Conservation (phyloP, 1,284 basidiomycete species). For the Rhizoctonia solani region DNA sequence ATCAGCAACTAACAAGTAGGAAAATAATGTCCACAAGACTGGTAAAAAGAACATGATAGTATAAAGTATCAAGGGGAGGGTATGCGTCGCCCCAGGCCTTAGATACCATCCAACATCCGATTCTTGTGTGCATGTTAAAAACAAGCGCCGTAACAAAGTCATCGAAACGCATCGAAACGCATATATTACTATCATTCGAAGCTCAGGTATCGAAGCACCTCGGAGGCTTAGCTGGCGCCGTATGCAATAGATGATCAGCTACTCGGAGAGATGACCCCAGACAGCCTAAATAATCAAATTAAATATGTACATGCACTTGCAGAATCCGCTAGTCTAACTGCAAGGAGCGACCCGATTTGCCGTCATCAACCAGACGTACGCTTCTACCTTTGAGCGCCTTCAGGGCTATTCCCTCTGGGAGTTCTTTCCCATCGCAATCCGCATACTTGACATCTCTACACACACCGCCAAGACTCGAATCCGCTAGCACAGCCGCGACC, state of each 20-base stretch:
- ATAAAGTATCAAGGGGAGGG: too few species aligned
- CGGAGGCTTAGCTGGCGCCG: too few species aligned
- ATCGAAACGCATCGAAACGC: too few species aligned
- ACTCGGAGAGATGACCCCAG: neutral
- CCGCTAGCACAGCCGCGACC: slow-evolving; percentile 1
- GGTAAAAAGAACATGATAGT: too few species aligned
- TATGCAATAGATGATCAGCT: neutral
- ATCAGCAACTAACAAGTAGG: too few species aligned
- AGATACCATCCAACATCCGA: too few species aligned
- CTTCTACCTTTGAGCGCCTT: slow-evolving; percentile 1
- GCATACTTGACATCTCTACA: slow-evolving; percentile 16
- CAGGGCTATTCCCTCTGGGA: neutral
- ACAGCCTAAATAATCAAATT: too few species aligned
- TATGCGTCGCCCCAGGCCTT: too few species aligned
- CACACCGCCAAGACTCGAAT: slow-evolving; percentile 6
- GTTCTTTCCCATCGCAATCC: neutral
- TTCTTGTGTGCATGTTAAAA: too few species aligned
- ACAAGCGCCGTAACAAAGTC: too few species aligned
- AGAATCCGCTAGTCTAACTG: slow-evolving; percentile 6
- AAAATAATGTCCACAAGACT: too few species aligned
- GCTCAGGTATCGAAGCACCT: neutral
- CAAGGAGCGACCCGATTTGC: slow-evolving; percentile 13
- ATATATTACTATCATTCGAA: neutral
- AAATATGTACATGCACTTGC: too few species aligned
- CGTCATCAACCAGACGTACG: neutral